These are phyloP conservation scores for Solanum bukasovii DNA, from an alignment of 257 asterid species.

Conservation along the genomic window DNA sequence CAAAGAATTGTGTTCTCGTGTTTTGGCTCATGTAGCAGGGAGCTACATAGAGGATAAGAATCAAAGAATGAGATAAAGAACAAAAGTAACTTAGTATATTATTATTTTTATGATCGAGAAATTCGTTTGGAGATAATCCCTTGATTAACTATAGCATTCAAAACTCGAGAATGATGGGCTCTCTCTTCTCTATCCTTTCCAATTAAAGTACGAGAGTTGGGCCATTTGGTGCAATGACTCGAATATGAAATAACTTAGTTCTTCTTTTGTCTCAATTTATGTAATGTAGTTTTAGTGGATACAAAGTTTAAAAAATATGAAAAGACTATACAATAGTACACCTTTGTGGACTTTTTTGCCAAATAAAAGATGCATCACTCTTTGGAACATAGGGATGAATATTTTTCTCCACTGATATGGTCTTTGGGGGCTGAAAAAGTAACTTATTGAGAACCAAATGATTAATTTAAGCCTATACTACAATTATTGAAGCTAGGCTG, in stretches of 20 bases:
- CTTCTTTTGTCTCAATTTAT: fast-evolving
- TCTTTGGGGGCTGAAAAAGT: not conserved
- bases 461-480: not conserved
- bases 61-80: not conserved
- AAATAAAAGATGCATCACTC: not conserved
- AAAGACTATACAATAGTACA: no score
- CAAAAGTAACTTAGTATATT: not conserved
- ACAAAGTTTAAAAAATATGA: no score
- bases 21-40: not conserved
- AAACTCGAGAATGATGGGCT: not conserved
- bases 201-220: not conserved
- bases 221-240: not conserved
- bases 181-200: not conserved
- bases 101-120: not conserved
- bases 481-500: not conserved
- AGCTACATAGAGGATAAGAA: not conserved
- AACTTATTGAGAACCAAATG: not conserved
- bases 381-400: not conserved
- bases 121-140: not conserved
- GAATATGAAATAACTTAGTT: not conserved
- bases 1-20: not conserved
- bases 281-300: not conserved
- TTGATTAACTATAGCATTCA: not conserved
- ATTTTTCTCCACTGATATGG: not conserved
- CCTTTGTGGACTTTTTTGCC: no score